Conservation (phyloP, 176 grass and related monocot genomes). For the Elaeis guineensis region DNA sequence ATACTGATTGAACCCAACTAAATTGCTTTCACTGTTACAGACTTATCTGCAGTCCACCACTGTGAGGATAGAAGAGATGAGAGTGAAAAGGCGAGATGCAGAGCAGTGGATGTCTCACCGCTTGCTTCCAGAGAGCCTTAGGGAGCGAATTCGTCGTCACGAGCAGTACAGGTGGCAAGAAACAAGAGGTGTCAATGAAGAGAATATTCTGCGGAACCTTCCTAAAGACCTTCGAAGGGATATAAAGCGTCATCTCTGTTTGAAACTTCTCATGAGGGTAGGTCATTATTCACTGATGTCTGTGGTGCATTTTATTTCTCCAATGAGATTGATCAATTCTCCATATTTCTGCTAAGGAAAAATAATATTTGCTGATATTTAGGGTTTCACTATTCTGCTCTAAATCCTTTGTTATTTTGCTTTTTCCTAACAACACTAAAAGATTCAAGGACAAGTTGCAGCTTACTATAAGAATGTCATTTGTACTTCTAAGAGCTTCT, state of each 20-base stretch:
- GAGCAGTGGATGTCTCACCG: slow-evolving; percentile 92
- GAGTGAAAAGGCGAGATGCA: slow-evolving; percentile 71
- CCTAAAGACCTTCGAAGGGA: slow-evolving; percentile 88
- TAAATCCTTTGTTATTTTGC: too few species aligned
- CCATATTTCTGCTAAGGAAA: too few species aligned
- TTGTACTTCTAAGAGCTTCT: too few species aligned
- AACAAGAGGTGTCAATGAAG: slow-evolving; percentile 94
- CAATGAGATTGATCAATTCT: too few species aligned
- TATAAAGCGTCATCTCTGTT: slow-evolving; percentile 83
- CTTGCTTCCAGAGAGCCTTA: slow-evolving; percentile 73
- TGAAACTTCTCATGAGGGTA: slow-evolving; percentile 82
- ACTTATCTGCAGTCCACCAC: slow-evolving; percentile 86
- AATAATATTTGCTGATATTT: too few species aligned
- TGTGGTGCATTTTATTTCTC: too few species aligned
- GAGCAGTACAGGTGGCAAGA: slow-evolving; percentile 97
- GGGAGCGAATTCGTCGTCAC: slow-evolving; percentile 68
- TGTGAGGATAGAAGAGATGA: slow-evolving; percentile 82
- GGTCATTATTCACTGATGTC: slow-evolving; percentile 7
- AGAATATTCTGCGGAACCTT: slow-evolving; percentile 71
- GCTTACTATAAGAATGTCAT: too few species aligned
- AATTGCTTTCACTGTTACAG: slow-evolving; percentile 31
- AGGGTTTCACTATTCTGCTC: too few species aligned
- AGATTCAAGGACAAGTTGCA: too few species aligned
- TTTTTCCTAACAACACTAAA: too few species aligned
- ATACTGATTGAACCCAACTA: background rate